Base-by-base conservation (phyloP, 163 green algal species). In the Chloromonas sp. region DNA sequence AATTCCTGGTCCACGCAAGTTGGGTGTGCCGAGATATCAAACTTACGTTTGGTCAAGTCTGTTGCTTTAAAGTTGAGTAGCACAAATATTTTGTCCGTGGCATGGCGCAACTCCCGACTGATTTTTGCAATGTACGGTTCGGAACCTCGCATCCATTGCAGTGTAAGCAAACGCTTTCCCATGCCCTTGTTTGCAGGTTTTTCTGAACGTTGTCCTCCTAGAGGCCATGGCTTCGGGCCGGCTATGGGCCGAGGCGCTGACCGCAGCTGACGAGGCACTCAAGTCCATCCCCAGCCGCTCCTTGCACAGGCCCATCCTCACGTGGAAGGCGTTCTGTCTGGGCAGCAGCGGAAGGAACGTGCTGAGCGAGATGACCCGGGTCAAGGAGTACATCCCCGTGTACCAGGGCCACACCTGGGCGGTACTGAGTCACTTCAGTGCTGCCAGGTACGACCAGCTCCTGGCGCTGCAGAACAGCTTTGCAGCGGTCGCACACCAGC, bases 371-470 rank as follows among this genome's bases (percentile, higher is more conserved):
- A 91, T 91, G 87, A 84, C 79, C 15, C 91, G 90, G 85, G 85
- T 91, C 58, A 87, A 87, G 82, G 88, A 88, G 61, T 87, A 89
- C 82, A 85, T 85, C 60, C 82, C 84, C 58, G 88, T 89, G 88
- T 84, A 81, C 76, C 87, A 91, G 89, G 88, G 84, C 1, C 87
- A 85, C 59, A 86, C 90, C 11, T 93, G 90, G 90, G 85, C 81
- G 1, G 84, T 88, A 0, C 87, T 90, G 79, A 82, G 78, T 0
- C 88, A 90, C 59, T 84, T 88, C 76, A 82, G n/a, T 15, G 60
- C 84, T 1, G 81, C 80, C 3, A 80, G 78, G 2, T 85, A 87
- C 81, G 88, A 91, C 70, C 89, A 92, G 84, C 77, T 91, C 60
- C n/a, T 71, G 11, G 85, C 86, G 1, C 78, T 87, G 60, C 82